These are phyloP conservation scores for Candolleomyces aberdarensis DNA, from an alignment of 768 basidiomycete genomes.

Conservation along the genomic window DNA sequence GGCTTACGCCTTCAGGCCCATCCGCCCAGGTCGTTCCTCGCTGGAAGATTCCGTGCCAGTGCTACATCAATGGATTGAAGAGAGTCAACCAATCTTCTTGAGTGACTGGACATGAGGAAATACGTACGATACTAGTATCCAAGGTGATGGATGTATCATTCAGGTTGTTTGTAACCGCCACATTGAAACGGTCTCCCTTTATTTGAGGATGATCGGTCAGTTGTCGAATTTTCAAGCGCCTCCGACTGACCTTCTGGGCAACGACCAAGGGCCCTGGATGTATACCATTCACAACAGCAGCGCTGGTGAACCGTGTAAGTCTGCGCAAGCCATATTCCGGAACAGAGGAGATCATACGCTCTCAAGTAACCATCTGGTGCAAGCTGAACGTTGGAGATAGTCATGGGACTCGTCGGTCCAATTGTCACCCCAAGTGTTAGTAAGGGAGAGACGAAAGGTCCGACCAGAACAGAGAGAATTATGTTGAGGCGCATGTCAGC, in stretches of 20 bases:
- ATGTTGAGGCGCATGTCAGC: too few relatives aligned
- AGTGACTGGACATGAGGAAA: background rate
- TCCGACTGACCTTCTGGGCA: constrained; percentile 22
- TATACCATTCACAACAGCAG: background rate
- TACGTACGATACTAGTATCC: constrained; percentile 47
- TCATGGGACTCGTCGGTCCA: too few relatives aligned
- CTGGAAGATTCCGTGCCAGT: constrained; percentile 45
- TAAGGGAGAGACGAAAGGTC: too few relatives aligned
- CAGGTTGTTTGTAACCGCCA: constrained; percentile 49
- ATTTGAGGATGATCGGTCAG: too few relatives aligned
- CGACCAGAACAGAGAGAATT: too few relatives aligned
- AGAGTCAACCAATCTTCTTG: background rate
- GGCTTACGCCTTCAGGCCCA: constrained; percentile 35
- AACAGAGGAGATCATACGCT: too few relatives aligned
- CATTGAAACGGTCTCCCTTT: constrained; percentile 20
- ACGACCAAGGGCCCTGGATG: constrained; percentile 28
- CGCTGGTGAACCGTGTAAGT: background rate
- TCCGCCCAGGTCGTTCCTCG: constrained; percentile 36
- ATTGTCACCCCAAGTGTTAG: too few relatives aligned
- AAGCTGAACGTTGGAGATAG: too few relatives aligned
- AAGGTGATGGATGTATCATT: constrained; percentile 47
- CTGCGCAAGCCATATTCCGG: too few relatives aligned
- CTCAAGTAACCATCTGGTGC: too few relatives aligned
- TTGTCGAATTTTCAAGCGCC: too few relatives aligned
- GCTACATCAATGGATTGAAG: constrained; percentile 27